Evolutionary conservation across 345 rosid species (phyloP).

Genomic region (Camelina laxa): DNA sequence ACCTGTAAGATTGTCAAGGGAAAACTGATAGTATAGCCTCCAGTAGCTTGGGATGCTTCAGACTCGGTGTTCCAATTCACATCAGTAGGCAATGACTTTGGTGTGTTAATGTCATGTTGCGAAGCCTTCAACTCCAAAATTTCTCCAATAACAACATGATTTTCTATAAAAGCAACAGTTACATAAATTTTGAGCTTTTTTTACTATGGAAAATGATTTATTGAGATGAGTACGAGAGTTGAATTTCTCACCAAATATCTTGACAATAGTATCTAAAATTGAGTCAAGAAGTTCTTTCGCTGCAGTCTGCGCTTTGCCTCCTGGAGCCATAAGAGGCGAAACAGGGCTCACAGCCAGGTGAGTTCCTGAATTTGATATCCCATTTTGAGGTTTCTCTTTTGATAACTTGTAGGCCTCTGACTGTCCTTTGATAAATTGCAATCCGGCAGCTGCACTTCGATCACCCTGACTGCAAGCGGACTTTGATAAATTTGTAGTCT

Average conservation of each 20-base stretch:
- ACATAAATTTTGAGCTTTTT: conserved; percentile 37
- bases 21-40: conserved; percentile 92
- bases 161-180: conserved; percentile 56
- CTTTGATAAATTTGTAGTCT: conserved; percentile 66
- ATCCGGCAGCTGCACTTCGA: conserved; percentile 51
- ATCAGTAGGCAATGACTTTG: conserved; percentile 65
- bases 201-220: conserved; percentile 17
- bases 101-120: conserved; percentile 69
- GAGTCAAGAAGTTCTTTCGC: conserved; percentile 94
- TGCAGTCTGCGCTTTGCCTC: conserved; percentile 91
- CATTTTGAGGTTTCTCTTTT: conserved; percentile 84
- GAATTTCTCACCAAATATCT: conserved; percentile 76
- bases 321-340: conserved; percentile 93
- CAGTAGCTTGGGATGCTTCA: conserved; percentile 83
- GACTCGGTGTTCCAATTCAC: conserved; percentile 74
- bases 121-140: conserved; percentile 79
- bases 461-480: conserved; percentile 57
- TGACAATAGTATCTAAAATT: conserved; percentile 77
- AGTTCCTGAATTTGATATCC: conserved; percentile 64
- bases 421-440: conserved; percentile 66
- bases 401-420: conserved; percentile 67
- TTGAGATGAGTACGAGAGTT: conserved; percentile 23
- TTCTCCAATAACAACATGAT: conserved; percentile 93
- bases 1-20: conserved; percentile 97
- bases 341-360: conserved; percentile 94